Percentiles rank a stretch among this genome's conserved stretches.
phyloP scores from a whole-genome alignment of 805 yeast genomes.

The Candida pseudoglaebosa region DNA sequence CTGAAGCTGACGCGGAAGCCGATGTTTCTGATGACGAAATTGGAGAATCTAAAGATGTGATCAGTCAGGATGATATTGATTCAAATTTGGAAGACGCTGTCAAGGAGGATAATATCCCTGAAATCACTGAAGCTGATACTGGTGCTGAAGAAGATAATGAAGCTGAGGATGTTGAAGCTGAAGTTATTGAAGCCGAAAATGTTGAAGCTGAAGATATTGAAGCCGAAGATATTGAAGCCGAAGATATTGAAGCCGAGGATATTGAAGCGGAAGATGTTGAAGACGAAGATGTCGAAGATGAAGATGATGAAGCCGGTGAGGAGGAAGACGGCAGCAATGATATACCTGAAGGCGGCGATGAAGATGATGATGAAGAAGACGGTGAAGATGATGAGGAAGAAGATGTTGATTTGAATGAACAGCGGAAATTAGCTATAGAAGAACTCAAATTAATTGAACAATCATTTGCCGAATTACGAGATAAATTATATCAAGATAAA shows the following conservation, averaged over 20 bases:
- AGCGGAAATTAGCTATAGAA: constrained; percentile 60
- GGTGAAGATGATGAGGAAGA: constrained; percentile 13
- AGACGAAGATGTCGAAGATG: constrained; percentile 15
- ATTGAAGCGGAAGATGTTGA: constrained; percentile 9
- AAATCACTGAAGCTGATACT: constrained; percentile 6
- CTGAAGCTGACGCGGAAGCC: neutral
- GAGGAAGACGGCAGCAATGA: constrained; percentile 16
- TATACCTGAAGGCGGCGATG: constrained; percentile 14
- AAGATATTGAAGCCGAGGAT: constrained; percentile 17
- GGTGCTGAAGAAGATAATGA: constrained; percentile 10
- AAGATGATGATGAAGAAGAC: constrained; percentile 12
- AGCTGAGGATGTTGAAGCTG: constrained; percentile 11
- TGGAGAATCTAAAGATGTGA: constrained; percentile 5
- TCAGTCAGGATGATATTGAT: constrained; percentile 11
- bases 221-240: constrained; percentile 17
- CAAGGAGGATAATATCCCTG: constrained; percentile 14
- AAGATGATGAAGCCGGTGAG: constrained; percentile 10
- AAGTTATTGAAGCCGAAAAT: constrained; percentile 11
- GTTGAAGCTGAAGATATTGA: constrained; percentile 12
- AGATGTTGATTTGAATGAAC: constrained; percentile 30
- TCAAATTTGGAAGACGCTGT: constrained; percentile 19
- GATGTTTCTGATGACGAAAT: constrained; percentile 9
- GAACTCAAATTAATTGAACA: constrained; percentile 77
- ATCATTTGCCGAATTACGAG: constrained; percentile 82
- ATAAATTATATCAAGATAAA: constrained; percentile 80